A percentile compares a stretch with the other conserved stretches of the same genome.
These are phyloP conservation scores for Aquilaria malaccensis DNA, from an alignment of 345 rosid genomes.

Conservation along the genomic window DNA sequence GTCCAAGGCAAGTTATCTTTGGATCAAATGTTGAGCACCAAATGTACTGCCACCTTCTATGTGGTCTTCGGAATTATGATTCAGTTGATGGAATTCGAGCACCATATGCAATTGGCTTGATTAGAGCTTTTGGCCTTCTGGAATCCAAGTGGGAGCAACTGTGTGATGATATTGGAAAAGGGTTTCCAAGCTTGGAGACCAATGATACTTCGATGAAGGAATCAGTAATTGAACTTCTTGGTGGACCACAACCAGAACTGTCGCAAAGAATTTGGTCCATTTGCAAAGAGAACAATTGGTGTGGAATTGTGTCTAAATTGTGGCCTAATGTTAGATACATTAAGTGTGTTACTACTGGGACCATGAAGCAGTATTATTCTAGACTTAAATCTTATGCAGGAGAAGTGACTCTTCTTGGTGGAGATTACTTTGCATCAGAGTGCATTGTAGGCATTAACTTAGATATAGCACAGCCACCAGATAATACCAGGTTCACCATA, in stretches of 20 bases:
- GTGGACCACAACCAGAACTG: conserved; percentile 34
- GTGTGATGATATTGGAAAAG: conserved; percentile 37
- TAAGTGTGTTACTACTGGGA: conserved; percentile 41
- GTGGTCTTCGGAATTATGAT: conserved; percentile 35
- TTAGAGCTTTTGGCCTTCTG: conserved; percentile 21
- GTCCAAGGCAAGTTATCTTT: conserved; percentile 35
- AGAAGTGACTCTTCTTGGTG: conserved; percentile 33
- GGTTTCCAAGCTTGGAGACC: conserved; percentile 24
- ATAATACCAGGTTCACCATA: conserved; percentile 27
- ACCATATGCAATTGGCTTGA: conserved; percentile 33
- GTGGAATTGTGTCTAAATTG: conserved; percentile 35
- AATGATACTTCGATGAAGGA: conserved; percentile 27
- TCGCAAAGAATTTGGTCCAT: conserved; percentile 25
- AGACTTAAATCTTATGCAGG: conserved; percentile 39
- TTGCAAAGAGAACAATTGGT: conserved; percentile 30
- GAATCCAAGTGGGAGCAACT: conserved; percentile 40
- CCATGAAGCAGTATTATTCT: conserved; percentile 38
- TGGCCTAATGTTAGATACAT: conserved; percentile 42
- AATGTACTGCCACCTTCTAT: conserved; percentile 45
- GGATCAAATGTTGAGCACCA: conserved; percentile 34
- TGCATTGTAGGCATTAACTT: conserved; percentile 38
- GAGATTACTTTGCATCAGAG: conserved; percentile 46
- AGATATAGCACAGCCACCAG: conserved; percentile 31
- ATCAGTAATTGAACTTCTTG: conserved; percentile 29
- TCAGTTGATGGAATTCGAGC: conserved; percentile 31